Conservation (phyloP, 2,329 filamentous ascomycete species). For the Stachybotrys chlorohalonatus region DNA sequence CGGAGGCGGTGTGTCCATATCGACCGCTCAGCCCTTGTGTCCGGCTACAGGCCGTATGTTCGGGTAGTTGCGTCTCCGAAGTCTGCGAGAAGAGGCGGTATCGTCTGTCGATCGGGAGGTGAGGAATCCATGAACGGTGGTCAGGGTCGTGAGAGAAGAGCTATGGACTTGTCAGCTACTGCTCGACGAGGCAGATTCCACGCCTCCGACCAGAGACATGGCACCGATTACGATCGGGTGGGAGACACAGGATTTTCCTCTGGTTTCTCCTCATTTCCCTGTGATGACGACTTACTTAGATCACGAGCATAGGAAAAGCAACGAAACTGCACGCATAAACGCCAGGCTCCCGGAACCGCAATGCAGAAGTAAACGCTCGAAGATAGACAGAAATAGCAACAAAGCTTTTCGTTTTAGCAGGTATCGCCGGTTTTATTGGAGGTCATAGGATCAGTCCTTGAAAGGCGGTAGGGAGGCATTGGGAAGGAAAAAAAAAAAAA, state of each 20-base stretch:
- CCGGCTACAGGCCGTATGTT: not conserved
- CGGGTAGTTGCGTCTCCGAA: not conserved
- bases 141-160: constrained; percentile 6
- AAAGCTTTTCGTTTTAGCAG: not conserved
- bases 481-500: not conserved
- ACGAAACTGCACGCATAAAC: not conserved
- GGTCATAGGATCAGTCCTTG: not conserved
- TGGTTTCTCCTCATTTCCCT: not conserved
- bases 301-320: not conserved
- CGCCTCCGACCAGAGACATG: not conserved
- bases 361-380: not conserved
- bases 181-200: not conserved
- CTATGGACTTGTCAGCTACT: constrained; percentile 2
- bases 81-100: constrained; percentile 7
- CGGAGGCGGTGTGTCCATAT: constrained; percentile 59
- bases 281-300: not conserved
- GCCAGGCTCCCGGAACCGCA: not conserved
- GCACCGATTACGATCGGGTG: not conserved
- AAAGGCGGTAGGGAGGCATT: not conserved
- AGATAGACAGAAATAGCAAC: not conserved
- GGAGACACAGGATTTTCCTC: not conserved
- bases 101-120: constrained; percentile 13
- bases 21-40: constrained; percentile 1
- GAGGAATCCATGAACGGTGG: constrained; percentile 19
- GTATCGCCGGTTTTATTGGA: not conserved